These are phyloP conservation scores for Cochlearia excelsa DNA, from an alignment of 345 rosid species.

Conservation along the genomic window DNA sequence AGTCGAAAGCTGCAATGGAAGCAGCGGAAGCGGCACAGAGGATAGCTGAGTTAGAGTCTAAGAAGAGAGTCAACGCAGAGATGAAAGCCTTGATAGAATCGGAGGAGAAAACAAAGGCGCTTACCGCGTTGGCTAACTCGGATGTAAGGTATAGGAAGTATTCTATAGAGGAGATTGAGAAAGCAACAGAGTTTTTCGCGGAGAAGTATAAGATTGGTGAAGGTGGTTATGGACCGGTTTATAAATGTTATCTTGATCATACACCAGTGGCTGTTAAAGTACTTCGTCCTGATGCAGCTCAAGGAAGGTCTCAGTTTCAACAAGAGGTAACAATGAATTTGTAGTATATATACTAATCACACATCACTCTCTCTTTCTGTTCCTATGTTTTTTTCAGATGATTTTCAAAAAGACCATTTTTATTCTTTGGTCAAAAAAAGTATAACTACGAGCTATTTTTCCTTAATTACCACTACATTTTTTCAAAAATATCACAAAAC, in stretches of 20 bases:
- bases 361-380: neutral
- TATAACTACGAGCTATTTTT: no score
- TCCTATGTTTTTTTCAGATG: no score
- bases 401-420: no score
- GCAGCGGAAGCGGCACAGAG: constrained; percentile 89
- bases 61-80: constrained; percentile 72
- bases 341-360: no score
- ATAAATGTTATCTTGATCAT: constrained; percentile 72
- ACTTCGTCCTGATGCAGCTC: constrained; percentile 91
- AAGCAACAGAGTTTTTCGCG: constrained; percentile 66
- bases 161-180: constrained; percentile 75
- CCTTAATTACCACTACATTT: no score
- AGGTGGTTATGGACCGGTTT: constrained; percentile 98
- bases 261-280: constrained; percentile 90
- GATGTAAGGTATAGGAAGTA: constrained; percentile 75
- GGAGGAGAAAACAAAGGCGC: constrained; percentile 75
- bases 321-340: constrained; percentile 53
- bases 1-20: constrained; percentile 79
- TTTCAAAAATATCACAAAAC: no score
- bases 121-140: constrained; percentile 49
- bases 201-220: constrained; percentile 78
- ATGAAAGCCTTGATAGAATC: constrained; percentile 71
- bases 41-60: constrained; percentile 73
- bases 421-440: no score
- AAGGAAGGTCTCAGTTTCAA: constrained; percentile 92